phyloP scores from a whole-genome alignment of 768 basidiomycete species.

The Rubroboletus pulcherrimus region DNA sequence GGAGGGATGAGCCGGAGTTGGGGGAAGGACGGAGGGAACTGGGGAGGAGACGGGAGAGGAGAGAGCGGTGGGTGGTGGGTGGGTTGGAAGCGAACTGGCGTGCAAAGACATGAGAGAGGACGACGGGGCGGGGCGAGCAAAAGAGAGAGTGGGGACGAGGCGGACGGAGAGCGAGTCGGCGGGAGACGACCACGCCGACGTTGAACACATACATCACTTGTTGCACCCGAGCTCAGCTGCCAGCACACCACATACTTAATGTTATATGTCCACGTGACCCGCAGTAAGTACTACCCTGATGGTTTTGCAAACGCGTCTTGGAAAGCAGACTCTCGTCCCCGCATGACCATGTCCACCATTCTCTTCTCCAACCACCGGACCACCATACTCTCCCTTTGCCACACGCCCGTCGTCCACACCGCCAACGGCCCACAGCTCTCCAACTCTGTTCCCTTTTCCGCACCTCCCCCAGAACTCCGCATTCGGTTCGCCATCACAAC shows the following conservation, averaged over 20 bases:
- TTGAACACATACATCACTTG: background rate
- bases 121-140: background rate
- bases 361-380: constrained; percentile 59
- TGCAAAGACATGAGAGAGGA: background rate
- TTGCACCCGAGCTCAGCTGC: background rate
- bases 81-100: constrained; percentile 14
- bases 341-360: constrained; percentile 45
- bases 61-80: background rate
- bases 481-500: constrained; percentile 82
- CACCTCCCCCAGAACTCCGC: constrained; percentile 15
- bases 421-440: constrained; percentile 49
- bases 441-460: background rate
- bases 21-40: constrained; percentile 35
- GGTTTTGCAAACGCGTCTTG: background rate
- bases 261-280: background rate
- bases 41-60: constrained; percentile 30
- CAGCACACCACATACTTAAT: background rate
- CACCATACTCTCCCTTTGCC: constrained; percentile 58
- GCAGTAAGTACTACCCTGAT: no score
- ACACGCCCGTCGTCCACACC: constrained; percentile 68
- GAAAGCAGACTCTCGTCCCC: constrained; percentile 1
- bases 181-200: background rate
- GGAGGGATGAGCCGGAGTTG: constrained; percentile 57
- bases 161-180: constrained; percentile 3
- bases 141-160: background rate